Conservation (phyloP, 768 basidiomycete species). For the Panaeolus papilionaceus region DNA sequence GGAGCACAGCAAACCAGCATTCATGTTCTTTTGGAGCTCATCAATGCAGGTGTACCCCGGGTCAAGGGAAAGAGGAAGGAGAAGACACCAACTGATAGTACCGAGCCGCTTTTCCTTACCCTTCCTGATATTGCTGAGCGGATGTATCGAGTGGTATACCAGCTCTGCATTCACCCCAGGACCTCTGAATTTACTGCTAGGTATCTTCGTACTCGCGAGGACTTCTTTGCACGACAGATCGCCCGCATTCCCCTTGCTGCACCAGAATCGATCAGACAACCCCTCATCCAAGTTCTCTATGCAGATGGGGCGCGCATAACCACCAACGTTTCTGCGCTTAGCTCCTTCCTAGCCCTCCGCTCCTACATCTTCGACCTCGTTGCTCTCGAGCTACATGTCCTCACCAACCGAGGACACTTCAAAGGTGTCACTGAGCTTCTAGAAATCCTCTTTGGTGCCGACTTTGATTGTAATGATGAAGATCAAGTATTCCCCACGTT, state of each 20-base stretch:
- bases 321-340: slow-evolving; percentile 71
- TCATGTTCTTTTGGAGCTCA: slow-evolving; percentile 80
- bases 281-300: slow-evolving; percentile 68
- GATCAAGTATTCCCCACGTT: slow-evolving; percentile 63
- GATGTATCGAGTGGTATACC: slow-evolving; percentile 82
- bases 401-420: slow-evolving; percentile 78
- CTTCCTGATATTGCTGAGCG: slow-evolving; percentile 86
- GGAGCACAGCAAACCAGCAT: slow-evolving; percentile 74
- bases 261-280: slow-evolving; percentile 54
- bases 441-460: slow-evolving; percentile 80
- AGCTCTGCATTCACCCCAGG: slow-evolving; percentile 85
- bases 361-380: slow-evolving; percentile 86
- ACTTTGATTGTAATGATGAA: slow-evolving; percentile 51
- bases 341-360: slow-evolving; percentile 81
- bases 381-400: slow-evolving; percentile 87
- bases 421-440: slow-evolving; percentile 79
- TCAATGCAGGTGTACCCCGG: slow-evolving; percentile 75
- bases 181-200: slow-evolving; percentile 85
- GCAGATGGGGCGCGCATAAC: slow-evolving; percentile 71
- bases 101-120: slow-evolving; percentile 61
- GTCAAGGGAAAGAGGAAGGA: slow-evolving; percentile 52
- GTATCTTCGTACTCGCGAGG: slow-evolving; percentile 86
- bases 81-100: slow-evolving; percentile 30
- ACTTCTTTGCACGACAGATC: slow-evolving; percentile 91
- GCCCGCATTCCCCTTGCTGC: slow-evolving; percentile 71